These are phyloP conservation scores for Domatiomyces catenatus DNA, from an alignment of 2,329 filamentous ascomycete genomes.

Conservation along the genomic window DNA sequence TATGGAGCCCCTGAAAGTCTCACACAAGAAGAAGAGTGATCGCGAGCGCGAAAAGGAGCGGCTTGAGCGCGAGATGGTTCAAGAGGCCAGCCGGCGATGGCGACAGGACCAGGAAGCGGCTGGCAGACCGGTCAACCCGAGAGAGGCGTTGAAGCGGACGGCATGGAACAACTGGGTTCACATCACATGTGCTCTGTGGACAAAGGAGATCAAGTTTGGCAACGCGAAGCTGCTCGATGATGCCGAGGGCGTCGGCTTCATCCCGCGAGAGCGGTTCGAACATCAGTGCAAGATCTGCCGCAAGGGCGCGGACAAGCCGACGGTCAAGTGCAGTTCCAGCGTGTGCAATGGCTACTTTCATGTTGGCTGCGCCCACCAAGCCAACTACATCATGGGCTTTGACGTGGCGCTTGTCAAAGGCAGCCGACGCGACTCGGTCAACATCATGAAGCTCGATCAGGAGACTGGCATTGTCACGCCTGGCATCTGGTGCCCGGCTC, in stretches of 20 bases:
- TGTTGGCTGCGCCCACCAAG: constrained; percentile 76
- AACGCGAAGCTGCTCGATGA: constrained; percentile 67
- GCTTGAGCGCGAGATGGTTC: constrained; percentile 67
- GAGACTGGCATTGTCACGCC: constrained; percentile 76
- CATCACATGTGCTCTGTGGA: constrained; percentile 82
- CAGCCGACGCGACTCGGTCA: constrained; percentile 66
- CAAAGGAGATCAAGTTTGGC: constrained; percentile 82
- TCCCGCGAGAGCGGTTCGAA: constrained; percentile 56
- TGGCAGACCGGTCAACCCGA: constrained; percentile 66
- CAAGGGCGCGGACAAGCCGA: constrained; percentile 54
- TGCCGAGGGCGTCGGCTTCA: constrained; percentile 77
- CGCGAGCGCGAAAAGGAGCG: constrained; percentile 81
- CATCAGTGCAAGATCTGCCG: constrained; percentile 77
- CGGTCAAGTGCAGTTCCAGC: constrained; percentile 58
- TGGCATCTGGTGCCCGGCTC: constrained; percentile 81
- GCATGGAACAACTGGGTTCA: constrained; percentile 98
- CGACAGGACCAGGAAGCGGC: constrained; percentile 67
- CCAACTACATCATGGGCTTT: constrained; percentile 72
- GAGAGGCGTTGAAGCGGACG: constrained; percentile 84
- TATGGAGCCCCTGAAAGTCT: constrained; percentile 63
- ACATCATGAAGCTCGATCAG: constrained; percentile 62
- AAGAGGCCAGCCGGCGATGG: constrained; percentile 67
- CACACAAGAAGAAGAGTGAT: constrained; percentile 79
- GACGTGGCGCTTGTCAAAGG: constrained; percentile 82
- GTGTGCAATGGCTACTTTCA: constrained; percentile 48